Percentiles rank a stretch among this genome's conserved stretches.
Conservation (phyloP, 2,329 filamentous ascomycete genomes). For the Apiospora saccharicola region DNA sequence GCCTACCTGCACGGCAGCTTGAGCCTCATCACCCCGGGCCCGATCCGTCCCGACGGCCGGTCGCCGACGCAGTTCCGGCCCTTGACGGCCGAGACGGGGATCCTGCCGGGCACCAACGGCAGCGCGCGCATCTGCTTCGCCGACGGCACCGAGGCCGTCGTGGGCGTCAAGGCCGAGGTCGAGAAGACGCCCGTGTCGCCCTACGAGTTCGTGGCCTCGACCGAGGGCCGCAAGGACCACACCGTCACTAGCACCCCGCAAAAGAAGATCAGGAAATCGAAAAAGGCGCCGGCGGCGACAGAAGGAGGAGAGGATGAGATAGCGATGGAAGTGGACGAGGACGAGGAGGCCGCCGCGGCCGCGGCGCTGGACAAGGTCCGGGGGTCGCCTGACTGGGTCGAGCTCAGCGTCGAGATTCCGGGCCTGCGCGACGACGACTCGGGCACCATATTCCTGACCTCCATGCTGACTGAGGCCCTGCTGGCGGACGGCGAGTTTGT, state of each 20-base stretch:
- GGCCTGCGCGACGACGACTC: conserved; percentile 91
- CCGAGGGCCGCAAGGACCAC: neutral
- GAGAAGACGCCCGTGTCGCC: conserved; percentile 67
- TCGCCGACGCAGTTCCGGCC: conserved; percentile 87
- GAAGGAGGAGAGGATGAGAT: conserved; percentile 35
- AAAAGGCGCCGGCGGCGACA: conserved; percentile 33
- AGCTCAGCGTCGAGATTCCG: conserved; percentile 90
- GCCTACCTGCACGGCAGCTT: conserved; percentile 93
- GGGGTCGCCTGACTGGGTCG: conserved; percentile 77
- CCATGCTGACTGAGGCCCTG: conserved; percentile 89
- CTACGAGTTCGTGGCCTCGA: conserved; percentile 32
- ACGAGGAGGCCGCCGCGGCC: conserved; percentile 36
- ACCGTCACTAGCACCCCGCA: neutral
- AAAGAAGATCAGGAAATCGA: conserved; percentile 35
- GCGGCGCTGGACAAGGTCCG: conserved; percentile 34
- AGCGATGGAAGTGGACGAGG: conserved; percentile 48
- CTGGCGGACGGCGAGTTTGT: conserved; percentile 74
- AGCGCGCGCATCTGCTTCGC: conserved; percentile 93
- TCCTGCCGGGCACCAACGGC: conserved; percentile 89
- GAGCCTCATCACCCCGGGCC: conserved; percentile 71
- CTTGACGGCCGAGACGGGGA: conserved; percentile 86
- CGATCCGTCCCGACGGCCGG: conserved; percentile 86
- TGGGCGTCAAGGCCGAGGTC: conserved; percentile 94
- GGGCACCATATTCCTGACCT: conserved; percentile 82
- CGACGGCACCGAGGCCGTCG: conserved; percentile 94